Percentiles rank a stretch among this genome's conserved stretches.
Conservation (phyloP, 2,329 filamentous ascomycete species). For the Microcyclospora pomicola region DNA sequence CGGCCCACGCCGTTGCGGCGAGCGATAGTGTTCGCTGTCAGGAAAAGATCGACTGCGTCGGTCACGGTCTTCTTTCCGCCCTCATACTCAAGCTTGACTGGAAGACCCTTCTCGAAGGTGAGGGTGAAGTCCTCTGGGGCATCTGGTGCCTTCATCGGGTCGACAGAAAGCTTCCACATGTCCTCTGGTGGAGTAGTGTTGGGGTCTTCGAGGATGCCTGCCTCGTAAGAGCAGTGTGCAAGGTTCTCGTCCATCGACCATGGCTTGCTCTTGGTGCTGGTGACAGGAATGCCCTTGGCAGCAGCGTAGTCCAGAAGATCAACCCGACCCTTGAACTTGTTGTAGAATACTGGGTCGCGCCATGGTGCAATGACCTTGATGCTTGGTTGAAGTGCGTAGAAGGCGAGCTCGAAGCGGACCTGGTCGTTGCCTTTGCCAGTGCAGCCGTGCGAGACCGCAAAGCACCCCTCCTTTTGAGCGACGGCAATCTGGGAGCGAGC, state of each 20-base stretch:
- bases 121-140: slow-evolving; percentile 57
- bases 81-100: slow-evolving; percentile 48
- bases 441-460: slow-evolving; percentile 37
- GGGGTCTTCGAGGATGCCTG: slow-evolving; percentile 57
- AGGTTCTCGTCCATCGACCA: slow-evolving; percentile 59
- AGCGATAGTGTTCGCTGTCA: slow-evolving; percentile 56
- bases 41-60: slow-evolving; percentile 59
- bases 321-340: slow-evolving; percentile 56
- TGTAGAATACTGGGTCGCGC: slow-evolving; percentile 55
- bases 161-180: slow-evolving; percentile 63
- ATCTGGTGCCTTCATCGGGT: slow-evolving; percentile 57
- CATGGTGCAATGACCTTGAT: slow-evolving; percentile 66
- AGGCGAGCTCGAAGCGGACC: slow-evolving; percentile 51
- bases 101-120: slow-evolving; percentile 62
- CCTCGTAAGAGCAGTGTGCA: slow-evolving; percentile 69
- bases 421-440: slow-evolving; percentile 54
- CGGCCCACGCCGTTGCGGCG: slow-evolving; percentile 61
- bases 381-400: slow-evolving; percentile 47
- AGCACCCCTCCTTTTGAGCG: slow-evolving; percentile 48
- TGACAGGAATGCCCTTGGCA: slow-evolving; percentile 54
- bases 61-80: slow-evolving; percentile 46
- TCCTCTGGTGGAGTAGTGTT: slow-evolving; percentile 54
- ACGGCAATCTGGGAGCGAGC: slow-evolving; percentile 52
- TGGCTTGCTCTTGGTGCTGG: slow-evolving; percentile 57
- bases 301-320: slow-evolving; percentile 61